Evolutionary conservation across 257 asterid species (phyloP).

Genomic region (Paraleonurus japonicus): DNA sequence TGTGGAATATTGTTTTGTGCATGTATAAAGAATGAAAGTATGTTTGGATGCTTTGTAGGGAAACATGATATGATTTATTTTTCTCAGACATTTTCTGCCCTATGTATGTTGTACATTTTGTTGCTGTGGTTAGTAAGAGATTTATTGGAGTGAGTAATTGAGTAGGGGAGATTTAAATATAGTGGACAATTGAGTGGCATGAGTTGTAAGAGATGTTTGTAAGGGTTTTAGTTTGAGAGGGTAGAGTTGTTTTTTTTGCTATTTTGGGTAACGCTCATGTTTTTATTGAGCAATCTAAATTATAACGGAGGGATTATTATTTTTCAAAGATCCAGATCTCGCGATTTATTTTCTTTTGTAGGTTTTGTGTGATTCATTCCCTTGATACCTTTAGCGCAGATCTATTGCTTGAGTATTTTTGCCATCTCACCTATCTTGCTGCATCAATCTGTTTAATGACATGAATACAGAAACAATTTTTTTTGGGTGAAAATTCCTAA

Average conservation of each 20-base stretch:
- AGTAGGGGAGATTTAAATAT: too few species aligned
- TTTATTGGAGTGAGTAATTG: too few species aligned
- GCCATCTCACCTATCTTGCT: background rate
- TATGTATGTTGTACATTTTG: background rate
- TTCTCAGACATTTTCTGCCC: background rate
- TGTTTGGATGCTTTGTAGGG: background rate
- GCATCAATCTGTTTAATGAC: background rate
- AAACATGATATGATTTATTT: background rate
- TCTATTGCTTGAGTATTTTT: background rate
- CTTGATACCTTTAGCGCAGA: background rate
- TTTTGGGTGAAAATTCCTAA: background rate
- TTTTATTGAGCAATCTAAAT: too few species aligned
- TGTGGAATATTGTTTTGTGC: background rate
- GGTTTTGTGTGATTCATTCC: background rate
- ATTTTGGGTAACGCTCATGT: too few species aligned
- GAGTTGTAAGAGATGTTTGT: too few species aligned
- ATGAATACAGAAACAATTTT: background rate
- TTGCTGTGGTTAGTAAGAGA: background rate
- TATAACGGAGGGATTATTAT: too few species aligned
- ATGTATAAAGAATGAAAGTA: background rate
- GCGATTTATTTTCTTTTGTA: background rate
- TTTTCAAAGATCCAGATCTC: background rate
- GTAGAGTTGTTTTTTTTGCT: too few species aligned
- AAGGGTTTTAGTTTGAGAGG: too few species aligned
- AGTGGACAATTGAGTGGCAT: too few species aligned